A percentile compares a stretch with the other conserved stretches of the same genome.
Conservation (phyloP, 768 basidiomycete genomes). For the Asterophora lycoperdoides region DNA sequence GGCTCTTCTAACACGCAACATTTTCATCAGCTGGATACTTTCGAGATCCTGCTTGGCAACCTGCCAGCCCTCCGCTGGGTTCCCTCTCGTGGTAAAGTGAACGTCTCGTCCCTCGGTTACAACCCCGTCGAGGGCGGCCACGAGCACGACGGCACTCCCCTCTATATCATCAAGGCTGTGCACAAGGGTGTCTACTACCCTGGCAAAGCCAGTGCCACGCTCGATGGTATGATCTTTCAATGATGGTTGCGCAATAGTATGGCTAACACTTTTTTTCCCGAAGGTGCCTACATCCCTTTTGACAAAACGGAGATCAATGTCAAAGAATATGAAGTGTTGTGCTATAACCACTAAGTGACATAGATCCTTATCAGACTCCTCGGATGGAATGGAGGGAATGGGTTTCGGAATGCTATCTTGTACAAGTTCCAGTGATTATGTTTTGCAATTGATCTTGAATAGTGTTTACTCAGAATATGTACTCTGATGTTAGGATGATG, state of each 20-base stretch:
- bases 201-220: slow-evolving; percentile 57
- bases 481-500: background rate
- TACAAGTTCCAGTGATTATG: background rate
- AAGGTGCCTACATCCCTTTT: slow-evolving; percentile 55
- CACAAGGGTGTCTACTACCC: slow-evolving; percentile 51
- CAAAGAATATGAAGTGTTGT: slow-evolving; percentile 37
- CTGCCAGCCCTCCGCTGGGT: slow-evolving; percentile 57
- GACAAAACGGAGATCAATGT: slow-evolving; percentile 47
- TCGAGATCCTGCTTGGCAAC: slow-evolving; percentile 71
- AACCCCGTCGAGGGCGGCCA: slow-evolving; percentile 64
- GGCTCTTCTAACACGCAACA: background rate
- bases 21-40: slow-evolving; percentile 46
- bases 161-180: slow-evolving; percentile 59
- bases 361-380: background rate
- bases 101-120: slow-evolving; percentile 38
- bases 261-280: background rate
- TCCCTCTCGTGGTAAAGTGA: slow-evolving; percentile 39
- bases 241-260: background rate
- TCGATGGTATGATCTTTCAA: slow-evolving; percentile 37
- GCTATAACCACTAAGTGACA: slow-evolving; percentile 22
- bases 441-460: background rate
- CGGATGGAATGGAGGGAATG: background rate
- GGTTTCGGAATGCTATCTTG: background rate
- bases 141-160: slow-evolving; percentile 54
- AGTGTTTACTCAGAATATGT: too few species aligned